Evolutionary conservation across 352 stramenopile genomes (phyloP), one percentile per base, ranked within the genome.

Genomic region (Globisporangium ultimum): DNA sequence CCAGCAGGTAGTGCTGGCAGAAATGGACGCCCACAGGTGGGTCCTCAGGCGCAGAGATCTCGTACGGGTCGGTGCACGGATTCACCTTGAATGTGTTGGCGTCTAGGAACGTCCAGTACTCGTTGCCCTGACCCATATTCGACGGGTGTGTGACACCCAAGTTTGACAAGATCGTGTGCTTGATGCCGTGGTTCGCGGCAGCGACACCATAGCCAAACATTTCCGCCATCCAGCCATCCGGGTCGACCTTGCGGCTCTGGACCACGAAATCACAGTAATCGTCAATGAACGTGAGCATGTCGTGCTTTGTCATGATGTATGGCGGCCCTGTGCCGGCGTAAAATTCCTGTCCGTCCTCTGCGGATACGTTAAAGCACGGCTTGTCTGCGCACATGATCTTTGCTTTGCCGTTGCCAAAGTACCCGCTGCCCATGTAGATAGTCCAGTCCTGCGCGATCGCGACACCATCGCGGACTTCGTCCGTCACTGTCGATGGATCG

Each of bases 271-370:
- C 22, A 21, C 58, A 65, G 46, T 76, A 76, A 57, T 71, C 65
- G 43, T 76, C 59, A 12, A 71, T n/a, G 14, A 76, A 57, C 13
- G n/a, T 9, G 12, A 40, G 13, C 43, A 71, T 61, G 53, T 74
- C 68, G 50, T 59, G 14, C 34, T 46, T 52, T 20, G 68, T 71
- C 53, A 88, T 73, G 47, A 76, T 73, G 63, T 76, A 76, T 55
- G 66, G 68, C 15, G 68, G 65, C 0, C 68, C 68, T 1, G 46
- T 47, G 32, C 67, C 49, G 3, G 36, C 36, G 54, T 70, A 75
- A 57, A 61, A 72, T 42, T 75, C 67, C 12, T 28, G 28, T 1
- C 22, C 64, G 14, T 75, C 67, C 2, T 60, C 56, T 8, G 15
- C 8, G 9, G 34, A 45, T 11, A 72, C 54, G n/a, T 60, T 14